These are phyloP conservation scores for Crassisporium funariophilum DNA, from an alignment of 768 basidiomycete genomes.

Conservation along the genomic window DNA sequence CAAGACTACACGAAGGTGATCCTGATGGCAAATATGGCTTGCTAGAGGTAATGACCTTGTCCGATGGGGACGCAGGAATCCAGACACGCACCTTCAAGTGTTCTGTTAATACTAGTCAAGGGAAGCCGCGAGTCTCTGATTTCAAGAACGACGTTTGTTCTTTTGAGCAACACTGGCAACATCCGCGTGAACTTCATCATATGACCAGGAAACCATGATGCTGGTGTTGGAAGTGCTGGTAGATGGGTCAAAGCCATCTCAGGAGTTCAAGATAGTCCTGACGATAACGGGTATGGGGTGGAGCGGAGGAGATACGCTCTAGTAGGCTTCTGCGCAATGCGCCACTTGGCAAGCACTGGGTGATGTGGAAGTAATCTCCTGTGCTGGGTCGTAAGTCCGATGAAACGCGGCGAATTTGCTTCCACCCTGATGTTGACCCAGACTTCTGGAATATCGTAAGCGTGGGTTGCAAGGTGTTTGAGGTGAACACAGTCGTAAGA, in stretches of 20 bases:
- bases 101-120: slow-evolving; percentile 89
- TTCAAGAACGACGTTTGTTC: slow-evolving; percentile 92
- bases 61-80: slow-evolving; percentile 30
- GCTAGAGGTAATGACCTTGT: slow-evolving; percentile 10
- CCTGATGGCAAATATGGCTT: neutral
- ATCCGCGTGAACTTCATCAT: slow-evolving; percentile 86
- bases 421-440: slow-evolving; percentile 18
- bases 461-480: slow-evolving; percentile 2
- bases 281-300: neutral
- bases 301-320: slow-evolving; percentile 3
- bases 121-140: slow-evolving; percentile 92
- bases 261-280: slow-evolving; percentile 3
- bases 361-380: slow-evolving; percentile 12
- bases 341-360: slow-evolving; percentile 9
- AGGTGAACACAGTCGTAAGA: too few species aligned
- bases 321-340: slow-evolving; percentile 7
- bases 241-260: slow-evolving; percentile 39
- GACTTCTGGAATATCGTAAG: slow-evolving; percentile 18
- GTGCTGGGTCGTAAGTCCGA: slow-evolving; percentile 19
- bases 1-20: slow-evolving; percentile 6
- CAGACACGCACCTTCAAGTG: slow-evolving; percentile 71
- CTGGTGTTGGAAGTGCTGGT: slow-evolving; percentile 61
- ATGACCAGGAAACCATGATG: slow-evolving; percentile 96
- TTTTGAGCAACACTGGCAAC: slow-evolving; percentile 74
- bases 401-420: slow-evolving; percentile 24